These are phyloP conservation scores for Rhododendron molle DNA, from an alignment of 148 eudicot genomes.

Conservation along the genomic window DNA sequence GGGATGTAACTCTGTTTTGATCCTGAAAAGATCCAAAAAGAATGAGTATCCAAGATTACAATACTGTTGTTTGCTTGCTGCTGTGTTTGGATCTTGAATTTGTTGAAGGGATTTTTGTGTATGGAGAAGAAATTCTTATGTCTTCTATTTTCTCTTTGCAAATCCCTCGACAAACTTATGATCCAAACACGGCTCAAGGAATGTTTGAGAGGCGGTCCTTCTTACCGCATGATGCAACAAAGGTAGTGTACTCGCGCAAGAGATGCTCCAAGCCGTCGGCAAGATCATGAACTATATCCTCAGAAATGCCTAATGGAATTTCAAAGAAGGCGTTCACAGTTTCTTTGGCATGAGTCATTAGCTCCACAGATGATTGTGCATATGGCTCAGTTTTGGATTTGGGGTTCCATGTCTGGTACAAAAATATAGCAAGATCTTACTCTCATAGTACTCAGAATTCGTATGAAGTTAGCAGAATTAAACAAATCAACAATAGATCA, in stretches of 20 bases:
- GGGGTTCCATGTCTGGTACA: slow-evolving; percentile 89
- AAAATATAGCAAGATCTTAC: background rate
- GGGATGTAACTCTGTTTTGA: slow-evolving; percentile 89
- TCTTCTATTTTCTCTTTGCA: background rate
- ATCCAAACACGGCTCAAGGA: background rate
- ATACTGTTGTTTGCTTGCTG: background rate
- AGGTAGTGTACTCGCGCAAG: slow-evolving; percentile 63
- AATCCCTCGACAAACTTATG: background rate
- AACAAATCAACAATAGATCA: background rate
- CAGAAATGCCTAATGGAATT: slow-evolving; percentile 61
- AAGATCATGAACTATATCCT: slow-evolving; percentile 57
- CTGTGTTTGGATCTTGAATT: background rate
- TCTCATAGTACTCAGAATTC: background rate
- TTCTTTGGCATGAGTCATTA: slow-evolving; percentile 51
- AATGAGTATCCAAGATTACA: background rate
- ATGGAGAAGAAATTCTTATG: background rate
- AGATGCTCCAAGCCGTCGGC: slow-evolving; percentile 65
- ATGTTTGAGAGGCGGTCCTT: background rate
- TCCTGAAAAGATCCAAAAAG: slow-evolving; percentile 36
- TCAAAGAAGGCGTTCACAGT: slow-evolving; percentile 67
- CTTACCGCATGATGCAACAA: slow-evolving; percentile 88
- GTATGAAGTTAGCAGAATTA: background rate
- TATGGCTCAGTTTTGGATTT: slow-evolving; percentile 89
- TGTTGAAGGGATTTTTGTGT: background rate
- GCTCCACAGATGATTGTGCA: slow-evolving; percentile 72